Percentiles rank a stretch among this genome's conserved stretches.
Conservation (phyloP, 2,329 filamentous ascomycete genomes). For the Hypoxylon sp. region DNA sequence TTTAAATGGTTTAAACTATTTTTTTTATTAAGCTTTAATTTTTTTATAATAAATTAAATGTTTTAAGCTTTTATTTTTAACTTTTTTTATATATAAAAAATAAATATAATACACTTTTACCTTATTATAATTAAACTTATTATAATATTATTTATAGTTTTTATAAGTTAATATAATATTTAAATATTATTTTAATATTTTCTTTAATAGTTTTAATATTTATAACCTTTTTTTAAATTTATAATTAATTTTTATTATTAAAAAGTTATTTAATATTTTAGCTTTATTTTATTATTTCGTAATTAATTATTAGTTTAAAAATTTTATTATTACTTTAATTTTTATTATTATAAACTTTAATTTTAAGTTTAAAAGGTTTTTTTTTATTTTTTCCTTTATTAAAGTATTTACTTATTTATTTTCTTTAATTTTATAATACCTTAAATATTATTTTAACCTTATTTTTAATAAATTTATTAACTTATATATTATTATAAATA, state of each 20-base stretch:
- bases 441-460: constrained; percentile 8
- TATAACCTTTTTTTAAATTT: background rate
- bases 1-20: background rate
- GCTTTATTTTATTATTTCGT: constrained; percentile 1
- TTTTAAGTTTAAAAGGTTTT: background rate
- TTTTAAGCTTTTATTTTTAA: constrained; percentile 15
- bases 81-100: constrained; percentile 7
- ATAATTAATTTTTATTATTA: constrained; percentile 5
- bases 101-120: constrained; percentile 20
- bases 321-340: background rate
- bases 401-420: constrained; percentile 7
- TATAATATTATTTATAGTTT: constrained; percentile 22
- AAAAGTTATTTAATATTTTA: background rate
- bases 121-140: constrained; percentile 14
- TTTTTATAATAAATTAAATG: constrained; percentile 16
- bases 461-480: constrained; percentile 8
- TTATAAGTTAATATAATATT: constrained; percentile 11
- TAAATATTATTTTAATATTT: constrained; percentile 17
- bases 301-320: background rate
- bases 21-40: background rate
- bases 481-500: constrained; percentile 9
- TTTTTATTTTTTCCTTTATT: constrained; percentile 6
- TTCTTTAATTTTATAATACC: constrained; percentile 16
- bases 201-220: constrained; percentile 8
- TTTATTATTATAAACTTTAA: background rate